Percentiles rank a stretch among this genome's conserved stretches.
These are phyloP conservation scores for Zelonia costaricensis DNA, from an alignment of 208 protist species.

Conservation along the genomic window DNA sequence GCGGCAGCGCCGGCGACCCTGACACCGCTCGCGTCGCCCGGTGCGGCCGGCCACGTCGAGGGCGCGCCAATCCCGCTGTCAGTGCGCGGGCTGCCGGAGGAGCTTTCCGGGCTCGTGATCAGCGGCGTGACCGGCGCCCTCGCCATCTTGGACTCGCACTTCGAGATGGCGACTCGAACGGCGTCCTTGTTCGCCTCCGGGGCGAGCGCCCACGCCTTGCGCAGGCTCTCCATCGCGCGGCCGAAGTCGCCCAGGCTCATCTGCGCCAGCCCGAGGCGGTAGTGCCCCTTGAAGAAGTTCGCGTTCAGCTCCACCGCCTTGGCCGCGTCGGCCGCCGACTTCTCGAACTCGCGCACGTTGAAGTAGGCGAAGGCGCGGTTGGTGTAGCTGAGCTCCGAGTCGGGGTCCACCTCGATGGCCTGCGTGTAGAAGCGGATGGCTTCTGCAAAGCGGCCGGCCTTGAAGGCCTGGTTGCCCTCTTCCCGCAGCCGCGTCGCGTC, in stretches of 20 bases:
- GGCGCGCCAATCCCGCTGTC: neutral
- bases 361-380: slow-evolving; percentile 78
- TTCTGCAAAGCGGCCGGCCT: slow-evolving; percentile 37
- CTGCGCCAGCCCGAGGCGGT: slow-evolving; percentile 55
- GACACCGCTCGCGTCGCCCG: no score
- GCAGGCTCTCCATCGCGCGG: slow-evolving; percentile 41
- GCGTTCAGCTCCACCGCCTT: slow-evolving; percentile 44
- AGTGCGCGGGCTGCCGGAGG: neutral
- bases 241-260: slow-evolving; percentile 37
- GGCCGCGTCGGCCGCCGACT: slow-evolving; percentile 41
- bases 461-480: slow-evolving; percentile 72
- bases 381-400: slow-evolving; percentile 53
- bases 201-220: slow-evolving; percentile 31
- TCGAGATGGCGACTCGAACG: slow-evolving; percentile 39
- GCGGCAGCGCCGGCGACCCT: no score
- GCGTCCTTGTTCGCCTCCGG: slow-evolving; percentile 34
- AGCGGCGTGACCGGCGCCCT: slow-evolving; percentile 41
- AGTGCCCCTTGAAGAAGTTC: slow-evolving; percentile 64
- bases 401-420: slow-evolving; percentile 61
- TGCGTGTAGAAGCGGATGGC: slow-evolving; percentile 72
- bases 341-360: slow-evolving; percentile 43
- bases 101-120: slow-evolving; percentile 17
- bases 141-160: slow-evolving; percentile 68
- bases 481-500: slow-evolving; percentile 46
- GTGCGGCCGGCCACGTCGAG: slow-evolving; percentile 3